These are phyloP conservation scores for Uncinocarpus reesii DNA, from an alignment of 2,329 filamentous ascomycete species.

Conservation along the genomic window DNA sequence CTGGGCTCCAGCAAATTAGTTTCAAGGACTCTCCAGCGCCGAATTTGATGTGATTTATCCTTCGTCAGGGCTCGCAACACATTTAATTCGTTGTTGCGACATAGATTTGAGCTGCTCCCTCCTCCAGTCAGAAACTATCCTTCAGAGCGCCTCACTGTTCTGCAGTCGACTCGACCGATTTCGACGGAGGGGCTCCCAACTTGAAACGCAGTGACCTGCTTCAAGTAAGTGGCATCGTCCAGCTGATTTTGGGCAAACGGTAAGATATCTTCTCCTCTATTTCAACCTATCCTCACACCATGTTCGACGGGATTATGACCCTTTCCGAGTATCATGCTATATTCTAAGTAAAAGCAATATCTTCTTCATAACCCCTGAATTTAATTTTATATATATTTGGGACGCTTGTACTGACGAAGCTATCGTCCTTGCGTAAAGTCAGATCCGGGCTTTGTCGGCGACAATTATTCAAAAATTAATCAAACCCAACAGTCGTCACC, in stretches of 20 bases:
- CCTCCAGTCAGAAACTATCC: constrained; percentile 1
- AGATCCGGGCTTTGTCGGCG: too few relatives aligned
- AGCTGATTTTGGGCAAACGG: not conserved
- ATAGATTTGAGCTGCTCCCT: not conserved
- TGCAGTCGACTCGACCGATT: not conserved
- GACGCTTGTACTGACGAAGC: too few relatives aligned
- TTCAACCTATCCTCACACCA: not conserved
- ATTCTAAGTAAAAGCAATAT: too few relatives aligned
- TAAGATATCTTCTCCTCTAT: not conserved
- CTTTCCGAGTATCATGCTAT: too few relatives aligned
- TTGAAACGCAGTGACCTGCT: not conserved
- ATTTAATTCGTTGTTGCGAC: not conserved
- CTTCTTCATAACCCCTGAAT: too few relatives aligned
- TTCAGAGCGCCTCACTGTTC: constrained; percentile 11
- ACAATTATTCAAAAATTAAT: too few relatives aligned
- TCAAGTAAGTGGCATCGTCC: not conserved
- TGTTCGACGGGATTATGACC: too few relatives aligned
- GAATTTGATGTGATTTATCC: not conserved
- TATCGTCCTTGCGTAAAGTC: too few relatives aligned
- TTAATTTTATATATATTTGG: too few relatives aligned
- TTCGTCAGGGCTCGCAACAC: not conserved
- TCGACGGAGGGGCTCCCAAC: not conserved
- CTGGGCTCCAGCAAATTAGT: constrained; percentile 3
- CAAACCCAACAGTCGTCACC: too few relatives aligned
- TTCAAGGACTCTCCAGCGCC: constrained; percentile 7